Evolutionary conservation across 345 rosid species (phyloP).

Genomic region (Tarenaya hassleriana): DNA sequence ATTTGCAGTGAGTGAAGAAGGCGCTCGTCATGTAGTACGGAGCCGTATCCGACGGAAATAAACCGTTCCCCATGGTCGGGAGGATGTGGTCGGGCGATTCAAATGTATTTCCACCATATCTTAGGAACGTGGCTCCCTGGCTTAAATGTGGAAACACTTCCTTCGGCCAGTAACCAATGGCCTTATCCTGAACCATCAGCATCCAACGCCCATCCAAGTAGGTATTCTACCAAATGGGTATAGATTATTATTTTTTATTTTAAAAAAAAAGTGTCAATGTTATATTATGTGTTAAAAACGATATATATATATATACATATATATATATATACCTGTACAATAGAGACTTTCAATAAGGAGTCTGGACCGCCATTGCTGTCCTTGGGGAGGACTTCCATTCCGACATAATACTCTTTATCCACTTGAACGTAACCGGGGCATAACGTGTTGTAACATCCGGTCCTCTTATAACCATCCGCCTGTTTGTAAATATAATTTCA

Average conservation of each 20-base stretch:
- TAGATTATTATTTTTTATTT: too few relatives aligned
- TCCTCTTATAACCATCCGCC: constrained; percentile 11
- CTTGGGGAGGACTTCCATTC: constrained; percentile 1
- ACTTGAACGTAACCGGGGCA: constrained; percentile 28
- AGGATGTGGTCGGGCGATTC: background rate
- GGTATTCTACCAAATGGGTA: too few relatives aligned
- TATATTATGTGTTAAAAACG: too few relatives aligned
- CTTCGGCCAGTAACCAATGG: constrained; percentile 23
- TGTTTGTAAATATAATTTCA: too few relatives aligned
- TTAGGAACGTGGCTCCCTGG: constrained; percentile 6
- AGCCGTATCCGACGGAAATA: too few relatives aligned
- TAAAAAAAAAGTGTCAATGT: too few relatives aligned
- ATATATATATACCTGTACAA: too few relatives aligned
- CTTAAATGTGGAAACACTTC: constrained; percentile 9
- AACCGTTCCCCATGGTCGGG: constrained; percentile 23
- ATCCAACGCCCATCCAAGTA: constrained; percentile 12
- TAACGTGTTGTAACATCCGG: constrained; percentile 23
- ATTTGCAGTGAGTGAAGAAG: too few relatives aligned
- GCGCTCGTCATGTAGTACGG: too few relatives aligned
- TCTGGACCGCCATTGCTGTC: background rate
- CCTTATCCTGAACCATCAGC: background rate
- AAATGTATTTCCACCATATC: constrained; percentile 21
- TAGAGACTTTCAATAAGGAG: background rate
- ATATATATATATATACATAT: constrained; percentile 2
- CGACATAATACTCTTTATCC: too few relatives aligned